Percentiles rank a stretch among this genome's conserved stretches.
Conservation (phyloP, 2,329 filamentous ascomycete species). For the Aspergillus cejpii region DNA sequence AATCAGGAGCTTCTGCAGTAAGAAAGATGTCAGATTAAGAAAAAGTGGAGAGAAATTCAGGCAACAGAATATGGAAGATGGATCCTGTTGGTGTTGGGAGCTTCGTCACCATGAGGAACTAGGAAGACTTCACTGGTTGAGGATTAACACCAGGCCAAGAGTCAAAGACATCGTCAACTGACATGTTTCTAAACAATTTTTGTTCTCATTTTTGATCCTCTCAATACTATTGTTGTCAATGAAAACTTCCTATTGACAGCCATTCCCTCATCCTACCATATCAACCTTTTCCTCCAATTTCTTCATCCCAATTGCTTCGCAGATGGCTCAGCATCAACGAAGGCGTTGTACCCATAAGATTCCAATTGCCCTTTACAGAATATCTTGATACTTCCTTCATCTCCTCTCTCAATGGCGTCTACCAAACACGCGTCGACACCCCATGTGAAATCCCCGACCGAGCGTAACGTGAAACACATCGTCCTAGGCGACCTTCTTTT, state of each 20-base stretch:
- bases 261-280: too few relatives aligned
- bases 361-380: neutral
- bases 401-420: conserved; percentile 23
- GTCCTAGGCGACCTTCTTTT: conserved; percentile 78
- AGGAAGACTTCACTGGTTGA: too few relatives aligned
- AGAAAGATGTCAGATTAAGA: neutral
- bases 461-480: conserved; percentile 79
- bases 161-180: too few relatives aligned
- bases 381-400: neutral
- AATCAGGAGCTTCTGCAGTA: conserved; percentile 1
- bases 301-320: neutral
- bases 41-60: conserved; percentile 5
- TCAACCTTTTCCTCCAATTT: neutral
- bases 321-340: neutral
- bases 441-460: conserved; percentile 36
- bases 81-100: neutral
- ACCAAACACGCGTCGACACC: conserved; percentile 20
- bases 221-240: too few relatives aligned
- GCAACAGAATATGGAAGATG: conserved; percentile 12
- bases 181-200: too few relatives aligned
- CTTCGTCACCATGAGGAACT: neutral
- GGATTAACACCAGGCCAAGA: too few relatives aligned
- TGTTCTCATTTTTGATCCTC: too few relatives aligned
- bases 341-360: neutral
- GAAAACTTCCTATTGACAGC: too few relatives aligned